A percentile compares a stretch with the other conserved stretches of the same genome.
Evolutionary conservation across 495 filamentous ascomycete genomes (phyloP).

Genomic region (Choiromyces venosus): DNA sequence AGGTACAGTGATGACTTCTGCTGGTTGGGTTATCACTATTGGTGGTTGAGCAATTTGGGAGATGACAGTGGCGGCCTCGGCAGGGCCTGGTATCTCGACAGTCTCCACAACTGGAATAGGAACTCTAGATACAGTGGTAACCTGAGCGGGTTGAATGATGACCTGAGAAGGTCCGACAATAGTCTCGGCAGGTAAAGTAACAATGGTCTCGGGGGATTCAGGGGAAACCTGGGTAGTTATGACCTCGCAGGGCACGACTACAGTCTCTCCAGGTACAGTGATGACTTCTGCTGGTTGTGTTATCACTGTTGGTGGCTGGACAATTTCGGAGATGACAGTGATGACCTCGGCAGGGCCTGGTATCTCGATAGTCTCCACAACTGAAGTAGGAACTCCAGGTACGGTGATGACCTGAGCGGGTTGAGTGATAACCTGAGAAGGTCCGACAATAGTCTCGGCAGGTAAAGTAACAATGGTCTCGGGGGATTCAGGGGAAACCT

Average conservation of each 20-base stretch:
- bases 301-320: conserved; percentile 20
- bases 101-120: conserved; percentile 22
- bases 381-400: conserved; percentile 15
- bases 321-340: conserved; percentile 16
- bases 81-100: conserved; percentile 17
- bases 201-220: conserved; percentile 12
- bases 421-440: conserved; percentile 21
- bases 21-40: conserved; percentile 24
- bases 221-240: conserved; percentile 22
- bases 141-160: conserved; percentile 21
- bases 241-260: conserved; percentile 18
- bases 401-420: conserved; percentile 21
- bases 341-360: conserved; percentile 10
- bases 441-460: conserved; percentile 23
- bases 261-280: conserved; percentile 28
- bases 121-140: conserved; percentile 19
- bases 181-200: conserved; percentile 23
- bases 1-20: conserved; percentile 25
- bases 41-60: conserved; percentile 15
- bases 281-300: conserved; percentile 22
- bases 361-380: conserved; percentile 26
- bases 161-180: conserved; percentile 19
- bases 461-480: conserved; percentile 16
- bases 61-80: conserved; percentile 13
- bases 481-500: conserved; percentile 17